Percentiles rank a stretch among this genome's conserved stretches.
Evolutionary conservation across 169 alveolate genomes (phyloP).

Genomic region (Plasmodium inui): DNA sequence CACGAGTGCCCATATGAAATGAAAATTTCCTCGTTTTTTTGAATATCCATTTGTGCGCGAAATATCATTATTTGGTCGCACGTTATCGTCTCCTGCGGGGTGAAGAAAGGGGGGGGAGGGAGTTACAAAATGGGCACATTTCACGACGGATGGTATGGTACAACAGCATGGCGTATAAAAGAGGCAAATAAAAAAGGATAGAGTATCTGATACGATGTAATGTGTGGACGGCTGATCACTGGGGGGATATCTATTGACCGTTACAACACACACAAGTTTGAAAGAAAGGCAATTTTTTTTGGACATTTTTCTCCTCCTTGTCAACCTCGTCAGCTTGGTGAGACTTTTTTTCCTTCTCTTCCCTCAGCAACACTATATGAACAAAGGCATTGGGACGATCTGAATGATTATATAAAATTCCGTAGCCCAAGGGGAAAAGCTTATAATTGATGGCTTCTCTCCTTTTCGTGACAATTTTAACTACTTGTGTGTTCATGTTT

Average conservation of each 20-base stretch:
- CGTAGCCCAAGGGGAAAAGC: constrained; percentile 60
- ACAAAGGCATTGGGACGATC: constrained; percentile 57
- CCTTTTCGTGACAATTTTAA: neutral
- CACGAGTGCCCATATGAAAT: constrained; percentile 62
- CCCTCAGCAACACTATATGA: constrained; percentile 20
- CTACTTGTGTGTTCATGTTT: constrained; percentile 15
- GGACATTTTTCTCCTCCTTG: neutral
- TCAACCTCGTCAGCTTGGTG: neutral
- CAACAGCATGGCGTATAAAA: neutral
- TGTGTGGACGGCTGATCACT: neutral
- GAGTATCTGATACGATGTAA: neutral
- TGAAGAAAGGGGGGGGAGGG: neutral
- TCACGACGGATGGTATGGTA: neutral
- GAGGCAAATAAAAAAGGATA: neutral
- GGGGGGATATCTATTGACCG: neutral
- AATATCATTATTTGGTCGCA: constrained; percentile 36
- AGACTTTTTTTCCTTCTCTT: neutral
- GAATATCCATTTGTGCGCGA: constrained; percentile 33
- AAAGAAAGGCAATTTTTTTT: too few relatives aligned
- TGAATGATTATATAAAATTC: constrained; percentile 64
- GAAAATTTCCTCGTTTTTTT: constrained; percentile 29
- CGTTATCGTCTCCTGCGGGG: constrained; percentile 22
- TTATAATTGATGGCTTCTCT: constrained; percentile 15
- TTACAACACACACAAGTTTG: neutral
- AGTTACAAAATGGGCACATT: neutral